Base-by-base conservation (phyloP, 352 stramenopile species). In the Globisporangium spiculum region DNA sequence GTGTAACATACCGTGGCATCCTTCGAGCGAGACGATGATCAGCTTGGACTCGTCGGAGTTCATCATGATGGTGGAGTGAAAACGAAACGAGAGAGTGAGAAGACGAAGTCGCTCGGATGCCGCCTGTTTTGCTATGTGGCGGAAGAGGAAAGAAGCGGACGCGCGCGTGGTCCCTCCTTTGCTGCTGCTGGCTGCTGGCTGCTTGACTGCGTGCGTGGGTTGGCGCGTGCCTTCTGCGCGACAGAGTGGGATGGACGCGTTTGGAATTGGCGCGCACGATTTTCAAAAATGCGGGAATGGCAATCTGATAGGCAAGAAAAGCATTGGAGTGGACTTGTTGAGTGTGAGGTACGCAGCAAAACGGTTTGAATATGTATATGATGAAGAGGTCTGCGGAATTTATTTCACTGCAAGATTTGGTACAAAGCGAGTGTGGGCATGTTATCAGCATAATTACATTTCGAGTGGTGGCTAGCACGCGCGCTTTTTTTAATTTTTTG, bases 21-120 rank as follows among this genome's bases (percentile, higher is more conserved):
- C 90, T 80, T 97, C 90, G 26, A 97, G 76, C 24, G 84, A 91
- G 53, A 97, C 79, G 60, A 97, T 78, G 46, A 95, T 79, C 36
- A 97, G 78, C 73, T 92, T 91, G 18, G 77, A 73, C 50, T 84
- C 76, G 32, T 75, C 55, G n/a, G 63, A 14, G 63, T 57, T 62
- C 53, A 68, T 68, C 32, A 38, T 68, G 53, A 18, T 54, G 34
- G 5, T 48, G 5, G 58, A 20, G 8, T 24, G 26, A 12, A 22
- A 26, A 38, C 34, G 22, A 38, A 59, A 20, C 4, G 12, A 20
- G 26, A 34, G 26, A 18, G 36, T 4, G 10, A 5, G 53, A 36
- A 46, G 38, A 46, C 14, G 50, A 57, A 14, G 50, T 57, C 50
- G 50, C 50, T 26, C 6, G 54, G 36, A 41, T 14, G 54, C 26